phyloP scores from a whole-genome alignment of 2,329 filamentous ascomycete genomes.

The Cladophialophora yegresii region DNA sequence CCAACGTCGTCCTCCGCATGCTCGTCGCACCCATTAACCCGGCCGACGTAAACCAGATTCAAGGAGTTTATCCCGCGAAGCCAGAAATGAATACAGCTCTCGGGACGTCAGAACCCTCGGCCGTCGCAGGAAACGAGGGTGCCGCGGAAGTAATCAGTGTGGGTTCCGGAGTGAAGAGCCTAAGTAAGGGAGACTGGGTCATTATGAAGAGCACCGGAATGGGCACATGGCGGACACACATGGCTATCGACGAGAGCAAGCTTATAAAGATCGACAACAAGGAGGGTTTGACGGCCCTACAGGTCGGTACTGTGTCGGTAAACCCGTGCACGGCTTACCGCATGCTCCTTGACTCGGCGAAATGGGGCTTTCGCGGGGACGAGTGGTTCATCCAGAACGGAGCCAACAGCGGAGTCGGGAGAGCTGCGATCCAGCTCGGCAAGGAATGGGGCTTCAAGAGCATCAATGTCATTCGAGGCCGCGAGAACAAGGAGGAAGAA shows the following conservation, averaged over 20 bases:
- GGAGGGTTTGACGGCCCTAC: constrained; percentile 69
- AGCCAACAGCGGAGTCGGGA: constrained; percentile 88
- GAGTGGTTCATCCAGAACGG: constrained; percentile 98
- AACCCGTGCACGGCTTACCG: constrained; percentile 95
- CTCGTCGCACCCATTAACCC: constrained; percentile 94
- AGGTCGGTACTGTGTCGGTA: constrained; percentile 84
- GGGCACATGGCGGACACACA: constrained; percentile 94
- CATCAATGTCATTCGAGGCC: constrained; percentile 82
- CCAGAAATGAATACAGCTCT: constrained; percentile 74
- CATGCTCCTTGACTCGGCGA: constrained; percentile 79
- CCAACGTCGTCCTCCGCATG: constrained; percentile 75
- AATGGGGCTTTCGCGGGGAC: constrained; percentile 62
- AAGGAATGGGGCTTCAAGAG: constrained; percentile 83
- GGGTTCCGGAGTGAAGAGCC: constrained; percentile 62
- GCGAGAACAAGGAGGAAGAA: constrained; percentile 62
- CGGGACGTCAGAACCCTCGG: constrained; percentile 73
- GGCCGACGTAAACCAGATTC: constrained; percentile 96
- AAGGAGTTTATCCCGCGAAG: constrained; percentile 90
- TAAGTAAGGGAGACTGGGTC: constrained; percentile 86
- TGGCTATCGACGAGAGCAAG: constrained; percentile 62
- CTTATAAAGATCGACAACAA: constrained; percentile 71
- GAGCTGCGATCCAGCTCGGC: constrained; percentile 86
- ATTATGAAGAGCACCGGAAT: constrained; percentile 80
- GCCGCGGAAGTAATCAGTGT: constrained; percentile 83
- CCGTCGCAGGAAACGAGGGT: constrained; percentile 86